Conservation (phyloP, 257 asterid species). For the Paulownia fortunei region DNA sequence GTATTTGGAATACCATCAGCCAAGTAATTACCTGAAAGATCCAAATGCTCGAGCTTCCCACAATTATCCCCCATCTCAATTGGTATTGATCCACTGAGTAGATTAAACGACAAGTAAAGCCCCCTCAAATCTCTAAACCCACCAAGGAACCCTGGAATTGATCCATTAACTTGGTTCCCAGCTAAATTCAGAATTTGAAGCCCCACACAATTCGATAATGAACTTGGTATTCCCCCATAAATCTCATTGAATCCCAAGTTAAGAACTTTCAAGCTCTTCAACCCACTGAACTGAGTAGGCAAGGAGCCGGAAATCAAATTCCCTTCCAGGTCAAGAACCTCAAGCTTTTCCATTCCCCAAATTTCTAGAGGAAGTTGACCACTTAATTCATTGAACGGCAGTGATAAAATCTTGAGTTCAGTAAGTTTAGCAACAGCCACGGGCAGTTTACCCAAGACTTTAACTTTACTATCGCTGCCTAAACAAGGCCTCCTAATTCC, state of each 20-base stretch:
- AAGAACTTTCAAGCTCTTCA: constrained; percentile 70
- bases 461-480: constrained; percentile 36
- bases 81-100: constrained; percentile 72
- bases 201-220: constrained; percentile 55
- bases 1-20: constrained; percentile 60
- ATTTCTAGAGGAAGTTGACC: constrained; percentile 75
- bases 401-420: constrained; percentile 70
- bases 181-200: constrained; percentile 78
- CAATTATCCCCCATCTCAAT: constrained; percentile 68
- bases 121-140: constrained; percentile 73
- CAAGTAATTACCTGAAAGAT: constrained; percentile 81
- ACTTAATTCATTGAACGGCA: constrained; percentile 80
- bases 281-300: constrained; percentile 67
- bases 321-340: constrained; percentile 95
- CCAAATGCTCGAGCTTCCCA: constrained; percentile 81
- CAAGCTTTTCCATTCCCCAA: constrained; percentile 88
- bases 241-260: constrained; percentile 81
- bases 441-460: constrained; percentile 64
- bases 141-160: constrained; percentile 68
- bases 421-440: constrained; percentile 60
- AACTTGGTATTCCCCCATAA: constrained; percentile 65
- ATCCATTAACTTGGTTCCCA: constrained; percentile 77
- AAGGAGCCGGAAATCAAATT: constrained; percentile 65
- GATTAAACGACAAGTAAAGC: constrained; percentile 84
- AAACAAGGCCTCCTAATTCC: constrained; percentile 79